Conservation (phyloP, 2,329 filamentous ascomycete species). For the Neopestalotiopsis clavispora region DNA sequence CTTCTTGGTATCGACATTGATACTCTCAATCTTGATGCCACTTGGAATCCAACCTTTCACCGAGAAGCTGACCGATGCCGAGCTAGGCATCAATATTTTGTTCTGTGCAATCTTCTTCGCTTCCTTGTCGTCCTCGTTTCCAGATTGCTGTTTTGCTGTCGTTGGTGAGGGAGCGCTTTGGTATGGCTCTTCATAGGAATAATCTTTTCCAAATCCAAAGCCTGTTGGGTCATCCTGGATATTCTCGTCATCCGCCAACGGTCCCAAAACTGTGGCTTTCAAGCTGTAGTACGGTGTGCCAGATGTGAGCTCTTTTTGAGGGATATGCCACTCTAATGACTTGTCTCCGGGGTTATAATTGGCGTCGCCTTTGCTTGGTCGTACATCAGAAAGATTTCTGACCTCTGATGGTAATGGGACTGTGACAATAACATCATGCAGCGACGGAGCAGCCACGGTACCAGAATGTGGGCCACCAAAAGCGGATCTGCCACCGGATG, state of each 20-base stretch:
- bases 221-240: constrained; percentile 54
- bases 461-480: constrained; percentile 55
- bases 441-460: constrained; percentile 60
- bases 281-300: constrained; percentile 73
- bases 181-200: constrained; percentile 61
- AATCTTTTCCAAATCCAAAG: constrained; percentile 56
- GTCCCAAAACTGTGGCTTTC: constrained; percentile 79
- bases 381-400: constrained; percentile 81
- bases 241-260: constrained; percentile 52
- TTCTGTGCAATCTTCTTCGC: constrained; percentile 67
- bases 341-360: constrained; percentile 76
- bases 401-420: constrained; percentile 81
- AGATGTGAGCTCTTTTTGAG: constrained; percentile 74
- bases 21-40: constrained; percentile 70
- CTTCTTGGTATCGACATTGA: constrained; percentile 74
- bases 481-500: constrained; percentile 39
- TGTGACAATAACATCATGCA: constrained; percentile 80
- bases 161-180: constrained; percentile 49
- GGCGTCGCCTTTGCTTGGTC: constrained; percentile 82
- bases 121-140: constrained; percentile 52
- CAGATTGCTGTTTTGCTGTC: constrained; percentile 30
- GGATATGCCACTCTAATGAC: constrained; percentile 81
- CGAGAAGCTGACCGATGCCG: constrained; percentile 74
- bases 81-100: constrained; percentile 79
- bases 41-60: constrained; percentile 73